Evolutionary conservation across 495 filamentous ascomycete genomes (phyloP), one percentile per base, ranked within the genome.

Genomic region (Thozetella sp.): DNA sequence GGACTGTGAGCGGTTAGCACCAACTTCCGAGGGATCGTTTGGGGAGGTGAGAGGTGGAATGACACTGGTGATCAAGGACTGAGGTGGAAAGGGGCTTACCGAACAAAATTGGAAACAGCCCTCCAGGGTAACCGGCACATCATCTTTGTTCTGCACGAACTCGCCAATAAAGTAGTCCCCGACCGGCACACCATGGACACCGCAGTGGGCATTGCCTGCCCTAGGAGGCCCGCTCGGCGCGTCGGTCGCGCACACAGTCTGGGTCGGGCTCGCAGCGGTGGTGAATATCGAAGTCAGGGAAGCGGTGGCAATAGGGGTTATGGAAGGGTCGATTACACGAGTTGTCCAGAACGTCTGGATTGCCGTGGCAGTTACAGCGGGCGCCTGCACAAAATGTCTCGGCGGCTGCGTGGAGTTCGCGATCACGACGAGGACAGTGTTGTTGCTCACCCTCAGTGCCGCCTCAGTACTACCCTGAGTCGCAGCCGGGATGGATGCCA

Each of bases 71-170:
- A 37, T 37, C 30, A 37, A 37, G 6, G 15, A 25, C 4, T n/a
- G 24, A 2, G 55, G 34, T 12, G 45, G 25, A 13, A 48, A 20
- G 22, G 45, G 13, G 67, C 69, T 57, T 54, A 72, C 74, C 59
- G 53, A 63, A 56, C 61, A 77, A 50, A 54, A 58, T 45, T 61
- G 25, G 52, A 55, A 71, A 30, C 68, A 68, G 13, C 61, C 64
- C 22, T 59, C 46, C 0, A 66, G 48, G 20, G 61, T 67, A 6
- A 71, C 52, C 10, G 40, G 43, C 22, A 63, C 58, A 20, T 45
- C 63, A 1, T 19, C 45, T 17, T 2, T 27, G n/a, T 68, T 51
- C 45, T 64, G 50, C 11, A 53, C 30, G 34, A 54, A 68, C 53
- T 63, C 53, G 2, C 51, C 66, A 1, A 68, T 17, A 40, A 67